These are phyloP conservation scores for Chalciporus chontae DNA, from an alignment of 768 basidiomycete genomes.

Conservation along the genomic window DNA sequence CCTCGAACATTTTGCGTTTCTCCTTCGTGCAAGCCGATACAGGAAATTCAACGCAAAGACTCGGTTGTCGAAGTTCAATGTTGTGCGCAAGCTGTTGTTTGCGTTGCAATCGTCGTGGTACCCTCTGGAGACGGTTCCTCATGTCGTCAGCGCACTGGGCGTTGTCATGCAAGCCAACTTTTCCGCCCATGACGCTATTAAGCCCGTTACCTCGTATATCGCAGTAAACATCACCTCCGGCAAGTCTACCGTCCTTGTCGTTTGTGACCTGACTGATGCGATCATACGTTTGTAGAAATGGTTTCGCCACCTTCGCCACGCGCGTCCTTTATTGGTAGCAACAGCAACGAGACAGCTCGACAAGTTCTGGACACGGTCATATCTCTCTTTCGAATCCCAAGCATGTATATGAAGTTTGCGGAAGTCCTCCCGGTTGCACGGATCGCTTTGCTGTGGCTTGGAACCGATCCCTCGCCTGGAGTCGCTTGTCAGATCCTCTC, in stretches of 20 bases:
- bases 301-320: constrained; percentile 8
- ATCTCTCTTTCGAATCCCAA: constrained; percentile 52
- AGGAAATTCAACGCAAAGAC: constrained; percentile 75
- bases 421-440: constrained; percentile 73
- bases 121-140: constrained; percentile 41
- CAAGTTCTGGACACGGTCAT: constrained; percentile 65
- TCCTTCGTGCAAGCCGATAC: constrained; percentile 70
- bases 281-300: constrained; percentile 1
- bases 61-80: constrained; percentile 63
- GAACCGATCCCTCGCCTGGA: constrained; percentile 61
- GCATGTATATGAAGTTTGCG: constrained; percentile 67
- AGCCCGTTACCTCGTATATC: constrained; percentile 82
- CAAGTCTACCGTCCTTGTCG: constrained; percentile 28
- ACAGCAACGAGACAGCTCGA: constrained; percentile 56
- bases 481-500: constrained; percentile 58
- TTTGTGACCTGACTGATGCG: background rate
- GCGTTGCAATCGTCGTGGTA: constrained; percentile 82
- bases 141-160: constrained; percentile 58
- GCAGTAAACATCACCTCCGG: constrained; percentile 75
- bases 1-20: constrained; percentile 76
- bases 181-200: constrained; percentile 70
- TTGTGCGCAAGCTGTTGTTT: constrained; percentile 77
- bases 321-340: constrained; percentile 12
- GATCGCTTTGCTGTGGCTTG: constrained; percentile 75
- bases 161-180: constrained; percentile 64